Evolutionary conservation across 257 asterid species (phyloP), one percentile per base, ranked within the genome.

Genomic region (Plectranthus barbatus): DNA sequence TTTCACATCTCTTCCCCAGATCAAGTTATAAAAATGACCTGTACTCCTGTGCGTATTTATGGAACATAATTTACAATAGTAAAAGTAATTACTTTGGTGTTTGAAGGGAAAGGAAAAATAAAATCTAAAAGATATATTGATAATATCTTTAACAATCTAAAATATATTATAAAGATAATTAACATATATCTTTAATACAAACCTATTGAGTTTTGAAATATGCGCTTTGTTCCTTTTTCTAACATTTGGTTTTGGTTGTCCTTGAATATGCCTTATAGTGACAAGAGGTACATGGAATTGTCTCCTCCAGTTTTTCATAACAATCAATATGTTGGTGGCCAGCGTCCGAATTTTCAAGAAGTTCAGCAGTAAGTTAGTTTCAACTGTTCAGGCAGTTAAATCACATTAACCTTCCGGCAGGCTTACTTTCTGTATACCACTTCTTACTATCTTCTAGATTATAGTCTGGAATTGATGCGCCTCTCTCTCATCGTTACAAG

Each of bases 351-450:
- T 15, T 60, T 66, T 40, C 81, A 56, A 52, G 83, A 64, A 45
- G 62, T 72, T 79, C 87, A 72, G 36, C 78, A 36, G 92, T 90
- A 77, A 79, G 86, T 84, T 39, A 53, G 39, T 66, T 34, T 57
- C 59, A 37, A 7, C 54, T 62, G 45, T 56, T 12, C 48, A n/a
- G n/a, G 51, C 60, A 56, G 18, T 23, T 26, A 49, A 53, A 59
- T 53, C 64, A 57, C 47, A 29, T 50, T 58, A 14, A 47, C 51
- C 3, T 40, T 50, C 34, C 44, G 48, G 29, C 44, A 44, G 37
- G 54, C 52, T 37, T 23, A 10, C 58, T 39, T 2, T 45, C 63
- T 44, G 13, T 48, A 62, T 56, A 71, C 65, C 23, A 56, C 9
- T 12, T 12, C 29, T 29, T 40, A 48, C 41, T 51, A 46, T 40